Percentiles rank a stretch among this genome's conserved stretches.
Conservation (phyloP, 2,329 filamentous ascomycete species). For the Colletotrichum sp. region DNA sequence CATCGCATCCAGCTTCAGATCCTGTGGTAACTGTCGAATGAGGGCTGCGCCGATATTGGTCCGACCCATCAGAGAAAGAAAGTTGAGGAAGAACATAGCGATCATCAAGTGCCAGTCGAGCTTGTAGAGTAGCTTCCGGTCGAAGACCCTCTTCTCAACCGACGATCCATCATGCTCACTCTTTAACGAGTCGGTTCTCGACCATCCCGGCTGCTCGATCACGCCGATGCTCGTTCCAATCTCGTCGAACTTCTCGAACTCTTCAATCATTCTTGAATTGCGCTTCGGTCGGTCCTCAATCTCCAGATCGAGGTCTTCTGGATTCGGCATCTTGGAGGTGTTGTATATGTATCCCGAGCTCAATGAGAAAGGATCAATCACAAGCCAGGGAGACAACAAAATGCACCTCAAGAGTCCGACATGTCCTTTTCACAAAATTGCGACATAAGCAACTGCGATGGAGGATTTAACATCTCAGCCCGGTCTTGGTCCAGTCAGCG, state of each 20-base stretch:
- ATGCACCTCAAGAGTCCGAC: background rate
- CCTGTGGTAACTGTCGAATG: conserved; percentile 27
- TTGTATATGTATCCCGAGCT: background rate
- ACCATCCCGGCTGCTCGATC: background rate
- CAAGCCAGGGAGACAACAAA: background rate
- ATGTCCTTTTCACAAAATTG: background rate
- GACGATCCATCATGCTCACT: background rate
- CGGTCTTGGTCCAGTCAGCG: background rate
- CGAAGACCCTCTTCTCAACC: background rate
- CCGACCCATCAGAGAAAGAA: conserved; percentile 28
- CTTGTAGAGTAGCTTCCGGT: conserved; percentile 30
- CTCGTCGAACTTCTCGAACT: background rate
- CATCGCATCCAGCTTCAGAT: conserved; percentile 26
- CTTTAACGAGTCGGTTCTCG: background rate
- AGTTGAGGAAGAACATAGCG: conserved; percentile 32
- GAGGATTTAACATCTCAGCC: background rate
- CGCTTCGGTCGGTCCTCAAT: background rate
- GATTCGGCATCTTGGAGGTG: background rate
- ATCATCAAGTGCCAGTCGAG: conserved; percentile 27
- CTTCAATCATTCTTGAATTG: background rate
- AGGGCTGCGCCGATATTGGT: conserved; percentile 29
- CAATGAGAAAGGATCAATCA: background rate
- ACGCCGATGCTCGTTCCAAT: background rate
- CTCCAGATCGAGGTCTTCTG: background rate
- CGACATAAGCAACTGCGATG: background rate